Evolutionary conservation across 2,329 filamentous ascomycete genomes (phyloP).

Genomic region (Zymoseptoria brevis): DNA sequence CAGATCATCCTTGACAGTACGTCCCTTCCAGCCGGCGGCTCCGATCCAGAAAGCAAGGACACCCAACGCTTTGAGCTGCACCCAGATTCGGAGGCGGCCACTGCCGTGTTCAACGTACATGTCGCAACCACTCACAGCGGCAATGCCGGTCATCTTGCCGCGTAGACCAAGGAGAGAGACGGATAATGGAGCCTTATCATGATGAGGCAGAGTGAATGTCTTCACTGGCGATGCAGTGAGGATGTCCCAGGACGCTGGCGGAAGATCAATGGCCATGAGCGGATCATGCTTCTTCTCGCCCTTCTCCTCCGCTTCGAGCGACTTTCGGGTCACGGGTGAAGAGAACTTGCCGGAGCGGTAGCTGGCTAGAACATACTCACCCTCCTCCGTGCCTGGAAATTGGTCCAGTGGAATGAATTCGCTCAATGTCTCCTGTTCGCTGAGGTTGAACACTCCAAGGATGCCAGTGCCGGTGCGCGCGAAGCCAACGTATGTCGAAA

Average conservation of each 20-base stretch:
- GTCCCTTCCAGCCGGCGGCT: constrained; percentile 44
- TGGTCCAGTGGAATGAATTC: constrained; percentile 63
- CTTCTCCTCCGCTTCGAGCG: constrained; percentile 51
- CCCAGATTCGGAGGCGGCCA: constrained; percentile 56
- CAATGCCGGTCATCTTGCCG: constrained; percentile 83
- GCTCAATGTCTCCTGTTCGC: constrained; percentile 47
- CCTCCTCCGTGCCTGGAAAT: constrained; percentile 62
- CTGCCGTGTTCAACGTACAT: constrained; percentile 49
- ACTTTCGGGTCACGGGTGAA: constrained; percentile 49
- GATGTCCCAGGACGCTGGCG: constrained; percentile 12
- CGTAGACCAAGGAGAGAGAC: constrained; percentile 70
- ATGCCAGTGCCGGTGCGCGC: constrained; percentile 64
- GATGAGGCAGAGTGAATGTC: constrained; percentile 38
- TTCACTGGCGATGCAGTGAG: constrained; percentile 64
- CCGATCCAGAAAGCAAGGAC: constrained; percentile 72
- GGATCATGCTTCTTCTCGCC: constrained; percentile 57
- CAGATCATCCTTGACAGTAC: constrained; percentile 30
- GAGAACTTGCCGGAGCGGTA: constrained; percentile 61
- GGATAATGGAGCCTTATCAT: constrained; percentile 31
- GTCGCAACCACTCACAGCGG: constrained; percentile 60
- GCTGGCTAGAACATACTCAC: constrained; percentile 63
- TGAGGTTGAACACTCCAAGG: constrained; percentile 78
- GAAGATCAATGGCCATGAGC: constrained; percentile 61
- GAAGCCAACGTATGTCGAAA: constrained; percentile 68
- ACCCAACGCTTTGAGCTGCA: constrained; percentile 72